Base-by-base conservation (phyloP, 352 stramenopile genomes). In the Blastocystis sp. region DNA sequence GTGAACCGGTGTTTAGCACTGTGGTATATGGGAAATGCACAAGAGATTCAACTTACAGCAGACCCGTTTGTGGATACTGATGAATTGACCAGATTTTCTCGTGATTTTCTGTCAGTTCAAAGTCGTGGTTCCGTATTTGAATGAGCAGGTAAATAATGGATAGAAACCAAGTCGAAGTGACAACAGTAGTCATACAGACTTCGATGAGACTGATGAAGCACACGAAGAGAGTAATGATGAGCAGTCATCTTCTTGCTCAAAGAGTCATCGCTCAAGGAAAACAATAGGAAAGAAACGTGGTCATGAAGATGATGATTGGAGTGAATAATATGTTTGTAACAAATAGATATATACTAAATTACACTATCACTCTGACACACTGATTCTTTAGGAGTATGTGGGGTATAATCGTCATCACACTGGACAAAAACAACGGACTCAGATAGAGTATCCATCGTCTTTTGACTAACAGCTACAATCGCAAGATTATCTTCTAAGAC, bases 1-100 rank as follows among this genome's bases (percentile, higher is more conserved):
- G 22, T 19, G 15, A 33, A 64, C 37, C 48, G 70, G 5, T 15
- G 3, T 7, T 4, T 64, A 44, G 13, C 19, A 3, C 48, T 81
- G 1, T 81, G 70, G 70, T 44, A 59, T 15, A 51, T 81, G 40
- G 70, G 70, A 64, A 81, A 81, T 40, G 70, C 70, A 19, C 35
- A n/a, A 33, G 70, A 81, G 0, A 27, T 81, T 4, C 40, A 30
- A 54, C 17, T 19, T 30, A 35, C 17, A 0, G 53, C 3, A 40
- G 44, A 60, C 17, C n/a, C 40, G 0, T 24, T 64, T 42, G 19
- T 27, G 17, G 40, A 17, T 4, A n/a, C 22, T 24, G 70, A 81
- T 22, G 70, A 81, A 30, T 81, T 81, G 19, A n/a, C 24, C 17
- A 53, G 27, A 40, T 59, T 62, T 64, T n/a, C 70, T 5, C 33